Conservation (phyloP, 768 basidiomycete species). For the Coprinopsis marcescibilis region DNA sequence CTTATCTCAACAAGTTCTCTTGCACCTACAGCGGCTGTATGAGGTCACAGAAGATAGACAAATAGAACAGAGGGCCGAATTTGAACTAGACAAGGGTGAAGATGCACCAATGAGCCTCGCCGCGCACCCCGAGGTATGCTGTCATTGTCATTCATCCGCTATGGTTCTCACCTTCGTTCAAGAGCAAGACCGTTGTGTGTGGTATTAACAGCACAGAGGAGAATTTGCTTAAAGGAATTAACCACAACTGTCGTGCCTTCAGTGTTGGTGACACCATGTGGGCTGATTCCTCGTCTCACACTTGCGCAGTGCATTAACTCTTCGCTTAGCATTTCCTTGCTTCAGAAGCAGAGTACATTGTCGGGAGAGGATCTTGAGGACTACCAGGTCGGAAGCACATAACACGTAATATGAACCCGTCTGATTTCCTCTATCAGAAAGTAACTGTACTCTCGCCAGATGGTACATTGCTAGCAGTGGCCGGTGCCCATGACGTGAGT, state of each 20-base stretch:
- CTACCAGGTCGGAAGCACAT: slow-evolving; percentile 68
- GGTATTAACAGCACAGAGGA: slow-evolving; percentile 81
- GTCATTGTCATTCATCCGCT: neutral
- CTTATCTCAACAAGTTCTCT: slow-evolving; percentile 2
- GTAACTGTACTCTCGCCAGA: slow-evolving; percentile 78
- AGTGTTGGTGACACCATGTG: slow-evolving; percentile 54
- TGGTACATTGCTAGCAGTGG: slow-evolving; percentile 58
- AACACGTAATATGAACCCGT: slow-evolving; percentile 11
- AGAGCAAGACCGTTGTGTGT: slow-evolving; percentile 61
- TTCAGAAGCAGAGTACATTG: slow-evolving; percentile 58
- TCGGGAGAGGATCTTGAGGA: slow-evolving; percentile 57
- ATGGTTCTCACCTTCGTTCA: slow-evolving; percentile 5
- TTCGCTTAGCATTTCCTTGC: slow-evolving; percentile 42
- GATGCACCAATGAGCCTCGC: slow-evolving; percentile 98
- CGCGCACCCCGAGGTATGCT: slow-evolving; percentile 50
- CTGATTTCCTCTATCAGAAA: slow-evolving; percentile 48
- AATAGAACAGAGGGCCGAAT: slow-evolving; percentile 57
- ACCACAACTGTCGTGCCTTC: slow-evolving; percentile 83
- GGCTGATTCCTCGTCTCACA: slow-evolving; percentile 14
- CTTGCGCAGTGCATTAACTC: neutral
- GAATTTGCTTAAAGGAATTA: slow-evolving; percentile 56
- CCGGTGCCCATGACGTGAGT: slow-evolving; percentile 66
- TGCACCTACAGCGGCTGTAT: slow-evolving; percentile 62
- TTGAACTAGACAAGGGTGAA: slow-evolving; percentile 72
- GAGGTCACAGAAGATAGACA: slow-evolving; percentile 46